A percentile compares a stretch with the other conserved stretches of the same genome.
Evolutionary conservation across 257 asterid species (phyloP).

Genomic region (Linderniella brevidens): DNA sequence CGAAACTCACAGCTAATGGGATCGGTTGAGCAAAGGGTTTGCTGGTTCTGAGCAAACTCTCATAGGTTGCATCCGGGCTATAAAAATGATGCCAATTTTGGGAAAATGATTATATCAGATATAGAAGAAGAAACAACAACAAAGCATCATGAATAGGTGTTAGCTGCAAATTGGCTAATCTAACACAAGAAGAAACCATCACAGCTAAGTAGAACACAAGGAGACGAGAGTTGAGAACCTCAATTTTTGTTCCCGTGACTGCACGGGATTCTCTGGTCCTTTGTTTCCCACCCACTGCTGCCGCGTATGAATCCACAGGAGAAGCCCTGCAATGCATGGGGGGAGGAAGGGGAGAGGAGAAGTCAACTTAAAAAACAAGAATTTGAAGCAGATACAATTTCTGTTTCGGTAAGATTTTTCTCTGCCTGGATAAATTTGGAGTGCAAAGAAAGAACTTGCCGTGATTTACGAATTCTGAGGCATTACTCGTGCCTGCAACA

Average conservation of each 20-base stretch:
- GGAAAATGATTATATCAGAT: too few species aligned
- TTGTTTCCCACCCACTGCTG: slow-evolving; percentile 74
- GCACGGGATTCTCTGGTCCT: slow-evolving; percentile 23
- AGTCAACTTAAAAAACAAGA: slow-evolving; percentile 1
- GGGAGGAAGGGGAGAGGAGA: neutral
- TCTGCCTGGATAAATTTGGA: too few species aligned
- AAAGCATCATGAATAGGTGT: neutral
- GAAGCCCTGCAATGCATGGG: slow-evolving; percentile 38
- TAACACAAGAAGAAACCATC: neutral
- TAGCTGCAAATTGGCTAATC: neutral
- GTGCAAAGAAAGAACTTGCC: slow-evolving; percentile 32
- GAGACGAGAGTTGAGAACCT: slow-evolving; percentile 19
- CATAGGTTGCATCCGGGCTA: slow-evolving; percentile 71
- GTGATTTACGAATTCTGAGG: slow-evolving; percentile 62
- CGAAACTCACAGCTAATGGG: slow-evolving; percentile 61
- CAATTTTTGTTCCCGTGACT: slow-evolving; percentile 42
- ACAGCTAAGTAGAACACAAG: neutral
- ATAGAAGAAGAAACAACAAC: neutral
- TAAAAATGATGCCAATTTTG: slow-evolving; percentile 5
- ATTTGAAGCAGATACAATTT: neutral
- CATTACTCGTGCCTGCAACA: slow-evolving; percentile 43
- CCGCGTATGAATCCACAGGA: slow-evolving; percentile 85
- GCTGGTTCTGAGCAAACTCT: slow-evolving; percentile 66
- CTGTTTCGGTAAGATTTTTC: neutral
- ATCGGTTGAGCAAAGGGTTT: slow-evolving; percentile 72